Evolutionary conservation across 2,329 filamentous ascomycete genomes (phyloP), one percentile per base, ranked within the genome.

Genomic region (Zasmidium citrigriseum): DNA sequence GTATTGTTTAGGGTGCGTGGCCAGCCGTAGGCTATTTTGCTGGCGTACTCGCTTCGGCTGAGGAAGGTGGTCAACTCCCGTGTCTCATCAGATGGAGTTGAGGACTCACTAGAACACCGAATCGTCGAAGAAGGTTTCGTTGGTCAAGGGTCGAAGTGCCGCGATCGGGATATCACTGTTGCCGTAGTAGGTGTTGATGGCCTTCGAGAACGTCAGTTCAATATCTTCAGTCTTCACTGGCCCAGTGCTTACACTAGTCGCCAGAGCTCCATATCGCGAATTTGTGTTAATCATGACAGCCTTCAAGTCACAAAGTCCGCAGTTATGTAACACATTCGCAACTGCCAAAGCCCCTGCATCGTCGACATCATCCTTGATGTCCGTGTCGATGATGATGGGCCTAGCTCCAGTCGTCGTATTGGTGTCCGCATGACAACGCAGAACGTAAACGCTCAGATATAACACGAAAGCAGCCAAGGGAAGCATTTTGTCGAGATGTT

Each of bases 341-440:
- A 66, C 46, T 10, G 65, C 60, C 11, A 67, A 46, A 3, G 65
- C 64, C 12, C 64, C 64, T 3, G 66, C 57, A 44, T 67, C 64
- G 52, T 67, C 64, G 3, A 64, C 64, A 38, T 67, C 64, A 11
- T 54, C 51, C 51, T 62, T 59, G 34, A 67, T 56, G 18, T 66
- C 63, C 22, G 62, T 64, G 25, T 67, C 63, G 49, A 67, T 59
- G 54, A 81, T 83, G 55, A 79, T 75, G 4, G 80, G 80, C 65
- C 84, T 84, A 20, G 49, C 47, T 46, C 41, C 22, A 5, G 7
- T 18, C 4, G 41, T 45, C 21, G 41, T 4, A 45, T 45, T 45
- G 14, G 41, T n/a, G n/a, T n/a, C n/a, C n/a, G n/a, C n/a, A n/a
- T n/a, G n/a, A n/a, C n/a, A n/a, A n/a, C n/a, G n/a, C n/a, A n/a